Conservation (phyloP, 1,284 basidiomycete genomes). For the Irpex sp. region DNA sequence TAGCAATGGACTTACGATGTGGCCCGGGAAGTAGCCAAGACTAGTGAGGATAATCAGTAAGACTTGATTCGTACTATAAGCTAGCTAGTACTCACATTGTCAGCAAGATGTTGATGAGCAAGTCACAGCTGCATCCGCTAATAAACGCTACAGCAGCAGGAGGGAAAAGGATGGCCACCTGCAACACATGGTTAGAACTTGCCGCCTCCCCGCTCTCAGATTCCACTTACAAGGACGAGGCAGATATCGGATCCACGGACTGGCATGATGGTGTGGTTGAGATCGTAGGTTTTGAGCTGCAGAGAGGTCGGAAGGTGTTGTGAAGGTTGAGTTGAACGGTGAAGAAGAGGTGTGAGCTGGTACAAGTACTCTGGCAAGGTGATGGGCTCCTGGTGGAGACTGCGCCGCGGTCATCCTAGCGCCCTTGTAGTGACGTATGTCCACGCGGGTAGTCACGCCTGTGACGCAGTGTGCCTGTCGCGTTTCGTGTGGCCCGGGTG, state of each 20-base stretch:
- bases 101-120: constrained; percentile 76
- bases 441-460: background rate
- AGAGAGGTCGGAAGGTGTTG: background rate
- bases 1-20: constrained; percentile 41
- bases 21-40: constrained; percentile 74
- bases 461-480: background rate
- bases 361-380: background rate
- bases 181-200: constrained; percentile 22
- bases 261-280: background rate
- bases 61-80: background rate
- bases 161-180: constrained; percentile 78
- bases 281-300: background rate
- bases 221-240: constrained; percentile 37
- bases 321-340: background rate
- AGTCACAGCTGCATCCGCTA: constrained; percentile 75
- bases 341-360: background rate
- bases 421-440: background rate
- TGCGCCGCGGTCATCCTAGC: background rate
- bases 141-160: constrained; percentile 71
- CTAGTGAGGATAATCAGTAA: constrained; percentile 30
- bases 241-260: constrained; percentile 46
- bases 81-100: constrained; percentile 49
- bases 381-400: background rate
- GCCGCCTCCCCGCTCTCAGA: constrained; percentile 16
- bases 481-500: background rate